These are phyloP conservation scores for Ceratobasidium sp. DNA, from an alignment of 1,284 basidiomycete genomes.

Conservation along the genomic window DNA sequence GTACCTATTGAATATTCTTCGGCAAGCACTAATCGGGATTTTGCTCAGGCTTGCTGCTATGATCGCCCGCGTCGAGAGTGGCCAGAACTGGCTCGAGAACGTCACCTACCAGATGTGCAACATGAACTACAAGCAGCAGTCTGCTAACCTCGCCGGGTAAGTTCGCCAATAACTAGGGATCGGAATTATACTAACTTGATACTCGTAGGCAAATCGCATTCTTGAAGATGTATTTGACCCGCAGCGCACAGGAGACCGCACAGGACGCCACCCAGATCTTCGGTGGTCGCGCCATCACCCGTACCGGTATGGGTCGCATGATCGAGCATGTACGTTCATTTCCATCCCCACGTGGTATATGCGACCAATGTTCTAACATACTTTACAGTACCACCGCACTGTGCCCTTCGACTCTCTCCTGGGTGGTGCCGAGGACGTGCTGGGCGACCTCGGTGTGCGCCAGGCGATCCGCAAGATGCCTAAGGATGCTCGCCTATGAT, in stretches of 20 bases:
- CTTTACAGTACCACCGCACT: conserved; percentile 68
- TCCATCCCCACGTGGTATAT: not conserved
- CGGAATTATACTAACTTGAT: not conserved
- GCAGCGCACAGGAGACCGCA: conserved; percentile 75
- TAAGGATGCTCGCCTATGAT: conserved; percentile 48
- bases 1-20: conserved; percentile 29
- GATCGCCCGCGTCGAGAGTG: conserved; percentile 64
- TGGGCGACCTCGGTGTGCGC: conserved; percentile 74
- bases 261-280: conserved; percentile 84
- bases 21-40: not conserved
- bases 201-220: conserved; percentile 73
- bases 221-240: conserved; percentile 78
- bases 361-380: conserved; percentile 32
- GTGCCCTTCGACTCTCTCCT: conserved; percentile 73
- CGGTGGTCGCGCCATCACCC: conserved; percentile 81
- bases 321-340: conserved; percentile 69
- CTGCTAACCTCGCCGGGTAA: conserved; percentile 57
- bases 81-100: conserved; percentile 65
- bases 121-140: conserved; percentile 63
- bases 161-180: not conserved
- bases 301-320: conserved; percentile 74
- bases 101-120: conserved; percentile 66
- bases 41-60: conserved; percentile 58
- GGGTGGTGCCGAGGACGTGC: conserved; percentile 76
- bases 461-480: conserved; percentile 74